These are phyloP conservation scores for Mycosarcoma maydis DNA, from an alignment of 1,284 basidiomycete species.

Conservation along the genomic window DNA sequence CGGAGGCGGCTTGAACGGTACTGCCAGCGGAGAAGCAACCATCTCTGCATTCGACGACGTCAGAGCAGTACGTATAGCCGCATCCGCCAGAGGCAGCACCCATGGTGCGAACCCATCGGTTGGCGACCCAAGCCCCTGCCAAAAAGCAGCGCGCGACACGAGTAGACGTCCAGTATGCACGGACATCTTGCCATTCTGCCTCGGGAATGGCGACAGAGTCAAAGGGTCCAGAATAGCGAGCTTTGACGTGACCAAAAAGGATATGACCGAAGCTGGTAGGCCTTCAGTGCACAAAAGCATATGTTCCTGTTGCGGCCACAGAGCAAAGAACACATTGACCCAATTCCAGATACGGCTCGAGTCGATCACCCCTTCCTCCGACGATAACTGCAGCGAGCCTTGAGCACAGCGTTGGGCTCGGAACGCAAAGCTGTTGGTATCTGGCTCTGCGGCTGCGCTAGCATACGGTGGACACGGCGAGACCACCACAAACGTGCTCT, in stretches of 20 bases:
- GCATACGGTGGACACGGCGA: constrained; percentile 43
- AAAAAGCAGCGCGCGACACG: constrained; percentile 54
- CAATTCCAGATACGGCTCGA: constrained; percentile 42
- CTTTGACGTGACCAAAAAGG: constrained; percentile 18
- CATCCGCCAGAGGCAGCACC: constrained; percentile 31
- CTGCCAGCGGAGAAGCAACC: constrained; percentile 11
- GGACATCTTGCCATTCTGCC: constrained; percentile 12
- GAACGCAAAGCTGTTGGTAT: constrained; percentile 53
- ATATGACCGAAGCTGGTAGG: constrained; percentile 3
- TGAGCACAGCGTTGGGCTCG: constrained; percentile 43
- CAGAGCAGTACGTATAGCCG: constrained; percentile 14
- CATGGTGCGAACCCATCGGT: constrained; percentile 33
- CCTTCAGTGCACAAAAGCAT: constrained; percentile 6
- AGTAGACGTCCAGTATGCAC: constrained; percentile 23
- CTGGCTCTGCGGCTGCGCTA: constrained; percentile 52
- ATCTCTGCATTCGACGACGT: constrained; percentile 26
- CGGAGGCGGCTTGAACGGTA: constrained; percentile 18
- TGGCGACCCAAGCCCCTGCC: constrained; percentile 51
- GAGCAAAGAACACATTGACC: constrained; percentile 42
- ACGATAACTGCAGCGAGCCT: not conserved
- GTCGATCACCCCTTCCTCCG: not conserved
- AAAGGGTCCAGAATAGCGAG: constrained; percentile 47
- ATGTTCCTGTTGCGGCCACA: constrained; percentile 57
- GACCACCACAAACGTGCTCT: constrained; percentile 26
- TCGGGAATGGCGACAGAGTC: constrained; percentile 5